phyloP scores from a whole-genome alignment of 192 early-diverging fungal genomes.

The Coemansia sp. region DNA sequence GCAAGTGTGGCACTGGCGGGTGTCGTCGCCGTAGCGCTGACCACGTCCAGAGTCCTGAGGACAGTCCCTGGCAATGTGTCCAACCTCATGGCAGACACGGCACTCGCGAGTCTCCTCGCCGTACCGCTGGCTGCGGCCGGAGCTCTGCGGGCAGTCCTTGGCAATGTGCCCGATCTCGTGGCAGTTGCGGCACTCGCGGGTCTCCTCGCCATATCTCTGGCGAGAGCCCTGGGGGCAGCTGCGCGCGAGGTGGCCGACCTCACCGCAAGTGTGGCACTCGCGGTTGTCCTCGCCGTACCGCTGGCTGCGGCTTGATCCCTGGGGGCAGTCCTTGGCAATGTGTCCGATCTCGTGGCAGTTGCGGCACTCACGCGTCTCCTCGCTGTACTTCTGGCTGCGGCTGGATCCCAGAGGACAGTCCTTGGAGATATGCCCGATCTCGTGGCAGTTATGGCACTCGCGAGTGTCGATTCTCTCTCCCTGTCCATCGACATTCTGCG shows the following conservation, averaged over 20 bases:
- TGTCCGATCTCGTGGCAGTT: conserved; percentile 52
- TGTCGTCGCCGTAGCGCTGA: conserved; percentile 1
- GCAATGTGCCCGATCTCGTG: conserved; percentile 40
- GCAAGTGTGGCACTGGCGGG: conserved; percentile 42
- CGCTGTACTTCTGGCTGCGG: conserved; percentile 4
- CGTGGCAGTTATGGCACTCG: conserved; percentile 58
- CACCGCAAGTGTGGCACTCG: conserved; percentile 59
- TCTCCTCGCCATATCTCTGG: conserved; percentile 2
- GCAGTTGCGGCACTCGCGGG: conserved; percentile 57
- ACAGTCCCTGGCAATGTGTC: conserved; percentile 56
- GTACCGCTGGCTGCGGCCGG: conserved; percentile 1
- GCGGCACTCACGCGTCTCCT: conserved; percentile 48
- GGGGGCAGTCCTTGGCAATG: conserved; percentile 42
- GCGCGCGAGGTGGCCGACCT: conserved; percentile 52
- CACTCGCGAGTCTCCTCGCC: conserved; percentile 34
- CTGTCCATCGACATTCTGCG: conserved; percentile 7
- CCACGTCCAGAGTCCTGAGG: conserved; percentile 3
- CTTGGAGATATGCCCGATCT: conserved; percentile 46
- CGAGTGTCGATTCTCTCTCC: conserved; percentile 18
- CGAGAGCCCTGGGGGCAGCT: conserved; percentile 32
- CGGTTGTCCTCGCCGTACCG: conserved; percentile 3
- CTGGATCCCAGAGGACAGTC: conserved; percentile 26
- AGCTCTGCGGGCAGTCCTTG: conserved; percentile 29
- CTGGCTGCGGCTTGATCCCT: conserved; percentile 7
- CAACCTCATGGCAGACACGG: conserved; percentile 53